Base-by-base conservation (phyloP, 805 yeast genomes). In the Maudiozyma turicensis region DNA sequence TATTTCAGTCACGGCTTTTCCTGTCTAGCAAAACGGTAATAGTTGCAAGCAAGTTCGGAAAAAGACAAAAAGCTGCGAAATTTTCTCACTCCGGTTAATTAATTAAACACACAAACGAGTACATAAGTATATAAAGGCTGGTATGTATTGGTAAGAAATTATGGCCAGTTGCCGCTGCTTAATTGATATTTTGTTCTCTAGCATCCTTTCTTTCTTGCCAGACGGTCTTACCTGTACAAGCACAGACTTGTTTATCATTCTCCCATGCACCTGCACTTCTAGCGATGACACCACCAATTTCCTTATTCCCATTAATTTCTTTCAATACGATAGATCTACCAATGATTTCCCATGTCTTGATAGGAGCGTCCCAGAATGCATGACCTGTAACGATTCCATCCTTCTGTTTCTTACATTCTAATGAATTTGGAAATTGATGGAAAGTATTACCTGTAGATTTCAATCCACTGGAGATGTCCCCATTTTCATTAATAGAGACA, bases 201-300 rank as follows among this genome's bases (percentile, higher is more conserved):
- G 95, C 95, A 59, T 88, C 96, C 45, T 72, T 66, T 49, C 97
- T 74, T 66, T 91, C 99, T 64, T 93, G 89, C 98, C 99, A 91
- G 29, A 91, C 80, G 0, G 96, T 86, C 73, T 89, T 88, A 14
- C 99, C 99, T 13, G 91, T 82, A 66, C 98, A 93, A 34, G 91
- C 82, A 67, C 99, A 91, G 2, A 91, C 95, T 51, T 81, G 81
- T 68, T 91, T 91, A 57, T 84, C 86, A 67, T 93, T 93, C 63
- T 91, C 95, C 97, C 98, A 93, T 29, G 81, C 86, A 13, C 99
- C 99, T 1, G 99, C 98, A 58, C 95, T 84, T 60, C 98, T 77
- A 0, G 98, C 98, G 61, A 93, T 80, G 28, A 91, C 95, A 32
- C 99, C 98, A 45, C 82, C 82, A 8, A 86, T 67, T 14, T 75